Evolutionary conservation across 2,329 filamentous ascomycete species (phyloP).

Genomic region (Fusarium citri): DNA sequence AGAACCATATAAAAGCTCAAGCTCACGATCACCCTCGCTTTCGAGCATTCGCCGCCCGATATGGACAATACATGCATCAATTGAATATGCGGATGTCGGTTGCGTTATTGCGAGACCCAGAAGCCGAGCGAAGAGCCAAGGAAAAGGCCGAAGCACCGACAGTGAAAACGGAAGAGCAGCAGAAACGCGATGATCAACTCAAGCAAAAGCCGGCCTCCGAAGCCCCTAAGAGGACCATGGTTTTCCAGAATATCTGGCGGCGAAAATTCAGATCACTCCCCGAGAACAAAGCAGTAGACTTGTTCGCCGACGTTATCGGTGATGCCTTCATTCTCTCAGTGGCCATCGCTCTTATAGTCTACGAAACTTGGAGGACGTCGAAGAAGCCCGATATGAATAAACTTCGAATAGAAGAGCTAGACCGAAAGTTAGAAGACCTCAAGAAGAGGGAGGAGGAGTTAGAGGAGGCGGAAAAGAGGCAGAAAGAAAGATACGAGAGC

Average conservation of each 20-base stretch:
- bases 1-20: slow-evolving; percentile 75
- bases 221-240: slow-evolving; percentile 42
- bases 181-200: slow-evolving; percentile 63
- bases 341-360: slow-evolving; percentile 67
- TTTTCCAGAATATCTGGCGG: slow-evolving; percentile 67
- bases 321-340: slow-evolving; percentile 72
- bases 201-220: slow-evolving; percentile 53
- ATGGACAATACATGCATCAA: slow-evolving; percentile 74
- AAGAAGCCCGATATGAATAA: slow-evolving; percentile 70
- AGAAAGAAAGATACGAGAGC: slow-evolving; percentile 60
- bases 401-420: slow-evolving; percentile 64
- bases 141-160: slow-evolving; percentile 73
- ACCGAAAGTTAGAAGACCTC: slow-evolving; percentile 61
- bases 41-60: slow-evolving; percentile 68
- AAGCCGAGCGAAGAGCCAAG: slow-evolving; percentile 68
- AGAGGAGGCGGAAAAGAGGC: slow-evolving; percentile 58
- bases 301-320: slow-evolving; percentile 74
- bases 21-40: slow-evolving; percentile 73
- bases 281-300: slow-evolving; percentile 72
- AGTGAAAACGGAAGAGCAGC: slow-evolving; percentile 73
- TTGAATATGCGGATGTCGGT: slow-evolving; percentile 74
- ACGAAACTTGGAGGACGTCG: slow-evolving; percentile 70
- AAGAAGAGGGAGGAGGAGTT: slow-evolving; percentile 63
- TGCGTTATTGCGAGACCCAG: slow-evolving; percentile 66
- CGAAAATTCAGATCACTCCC: slow-evolving; percentile 72